These are phyloP conservation scores for Polyporus arcularius DNA, from an alignment of 768 basidiomycete genomes.

Conservation along the genomic window DNA sequence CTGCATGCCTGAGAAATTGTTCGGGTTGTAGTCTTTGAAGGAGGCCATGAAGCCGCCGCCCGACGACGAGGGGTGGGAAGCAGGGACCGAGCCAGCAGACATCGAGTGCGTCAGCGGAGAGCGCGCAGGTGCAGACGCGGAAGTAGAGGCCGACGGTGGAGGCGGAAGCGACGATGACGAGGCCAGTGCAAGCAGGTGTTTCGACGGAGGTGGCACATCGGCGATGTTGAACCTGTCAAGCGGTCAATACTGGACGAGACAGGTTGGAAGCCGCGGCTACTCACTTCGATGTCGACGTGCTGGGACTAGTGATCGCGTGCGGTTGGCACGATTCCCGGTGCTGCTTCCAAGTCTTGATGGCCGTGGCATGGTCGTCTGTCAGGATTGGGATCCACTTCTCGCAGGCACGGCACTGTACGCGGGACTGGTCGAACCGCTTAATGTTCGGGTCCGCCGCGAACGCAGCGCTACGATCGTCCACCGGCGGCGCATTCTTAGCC, in stretches of 20 bases:
- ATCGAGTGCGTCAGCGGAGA: conserved; percentile 8
- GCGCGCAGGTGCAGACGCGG: background rate
- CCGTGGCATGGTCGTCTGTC: conserved; percentile 58
- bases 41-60: conserved; percentile 18
- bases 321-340: conserved; percentile 62
- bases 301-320: conserved; percentile 17
- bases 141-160: conserved; percentile 7
- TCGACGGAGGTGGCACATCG: conserved; percentile 35
- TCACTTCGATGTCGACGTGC: conserved; percentile 16
- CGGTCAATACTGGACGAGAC: background rate
- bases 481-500: conserved; percentile 41
- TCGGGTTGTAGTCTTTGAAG: conserved; percentile 60
- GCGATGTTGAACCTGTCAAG: conserved; percentile 21
- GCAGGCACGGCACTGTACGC: conserved; percentile 68
- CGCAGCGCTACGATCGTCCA: conserved; percentile 59
- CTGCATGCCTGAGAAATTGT: conserved; percentile 53
- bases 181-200: conserved; percentile 35
- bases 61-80: conserved; percentile 2
- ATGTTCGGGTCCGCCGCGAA: conserved; percentile 68
- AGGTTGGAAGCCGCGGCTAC: background rate
- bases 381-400: conserved; percentile 67
- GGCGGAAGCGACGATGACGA: conserved; percentile 30
- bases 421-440: conserved; percentile 75
- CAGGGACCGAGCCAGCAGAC: conserved; percentile 1
- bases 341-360: conserved; percentile 65